These are phyloP conservation scores for Neurospora sp. DNA, from an alignment of 495 filamentous ascomycete genomes.

Conservation along the genomic window DNA sequence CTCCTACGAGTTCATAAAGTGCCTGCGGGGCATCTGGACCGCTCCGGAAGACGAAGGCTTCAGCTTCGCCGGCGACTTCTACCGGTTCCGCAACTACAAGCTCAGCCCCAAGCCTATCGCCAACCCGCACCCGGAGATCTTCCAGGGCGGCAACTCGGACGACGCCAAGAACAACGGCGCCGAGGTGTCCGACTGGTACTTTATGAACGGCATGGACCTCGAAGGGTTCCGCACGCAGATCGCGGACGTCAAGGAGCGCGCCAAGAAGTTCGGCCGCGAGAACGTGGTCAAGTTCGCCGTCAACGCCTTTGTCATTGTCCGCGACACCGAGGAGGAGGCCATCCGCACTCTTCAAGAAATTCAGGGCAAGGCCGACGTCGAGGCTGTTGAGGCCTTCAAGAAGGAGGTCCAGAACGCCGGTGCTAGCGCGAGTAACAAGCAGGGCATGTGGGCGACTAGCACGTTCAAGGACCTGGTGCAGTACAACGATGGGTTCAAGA, in stretches of 20 bases:
- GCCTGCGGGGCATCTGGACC: conserved; percentile 39
- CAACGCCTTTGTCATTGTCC: conserved; percentile 38
- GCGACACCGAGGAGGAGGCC: conserved; percentile 40
- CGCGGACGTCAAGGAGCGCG: conserved; percentile 30
- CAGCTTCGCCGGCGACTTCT: conserved; percentile 37
- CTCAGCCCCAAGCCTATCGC: conserved; percentile 35
- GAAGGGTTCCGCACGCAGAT: conserved; percentile 40
- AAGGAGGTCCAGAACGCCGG: conserved; percentile 37
- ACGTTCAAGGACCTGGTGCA: conserved; percentile 40
- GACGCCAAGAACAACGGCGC: conserved; percentile 36
- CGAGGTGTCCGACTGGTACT: conserved; percentile 36
- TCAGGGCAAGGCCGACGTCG: conserved; percentile 38
- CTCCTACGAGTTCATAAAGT: conserved; percentile 37
- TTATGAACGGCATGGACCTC: conserved; percentile 42
- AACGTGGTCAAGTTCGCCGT: conserved; percentile 34
- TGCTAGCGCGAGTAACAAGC: conserved; percentile 28
- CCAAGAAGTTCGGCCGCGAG: conserved; percentile 25
- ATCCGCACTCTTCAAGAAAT: conserved; percentile 35
- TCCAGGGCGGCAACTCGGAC: conserved; percentile 39
- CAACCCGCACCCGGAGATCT: conserved; percentile 36
- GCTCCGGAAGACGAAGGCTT: conserved; percentile 27
- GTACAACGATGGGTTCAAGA: conserved; percentile 44
- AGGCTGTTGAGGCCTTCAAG: conserved; percentile 35
- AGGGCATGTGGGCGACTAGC: conserved; percentile 38
- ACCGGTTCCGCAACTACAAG: conserved; percentile 39